These are phyloP conservation scores for Colletotrichum phormii DNA, from an alignment of 2,329 filamentous ascomycete species.

Conservation along the genomic window DNA sequence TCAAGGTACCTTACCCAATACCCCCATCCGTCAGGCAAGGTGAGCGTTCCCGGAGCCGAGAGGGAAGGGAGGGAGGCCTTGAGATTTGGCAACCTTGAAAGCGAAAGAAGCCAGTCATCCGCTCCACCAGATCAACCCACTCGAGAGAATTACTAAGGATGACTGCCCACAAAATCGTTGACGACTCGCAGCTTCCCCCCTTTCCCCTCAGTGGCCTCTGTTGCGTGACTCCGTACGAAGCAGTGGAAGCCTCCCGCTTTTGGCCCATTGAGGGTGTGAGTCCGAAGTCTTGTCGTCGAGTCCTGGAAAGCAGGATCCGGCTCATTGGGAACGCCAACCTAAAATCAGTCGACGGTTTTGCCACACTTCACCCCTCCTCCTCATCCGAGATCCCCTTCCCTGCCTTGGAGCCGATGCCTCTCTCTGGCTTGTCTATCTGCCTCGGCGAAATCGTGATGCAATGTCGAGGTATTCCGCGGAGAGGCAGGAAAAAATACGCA, in stretches of 20 bases:
- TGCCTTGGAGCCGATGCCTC: neutral
- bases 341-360: neutral
- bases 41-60: neutral
- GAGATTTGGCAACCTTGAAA: neutral
- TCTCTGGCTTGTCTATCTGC: neutral
- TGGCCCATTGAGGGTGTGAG: neutral
- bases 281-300: neutral
- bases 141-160: neutral
- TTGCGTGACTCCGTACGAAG: neutral
- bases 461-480: neutral
- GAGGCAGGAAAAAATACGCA: neutral
- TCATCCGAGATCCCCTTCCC: neutral
- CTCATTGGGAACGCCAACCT: slow-evolving; percentile 26
- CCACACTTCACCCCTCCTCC: neutral
- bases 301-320: slow-evolving; percentile 10
- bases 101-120: neutral
- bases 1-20: neutral
- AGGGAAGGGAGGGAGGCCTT: neutral
- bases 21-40: neutral
- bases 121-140: neutral
- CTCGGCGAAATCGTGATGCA: neutral
- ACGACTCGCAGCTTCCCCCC: neutral
- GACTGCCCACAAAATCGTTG: neutral
- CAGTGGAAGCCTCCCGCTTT: neutral
- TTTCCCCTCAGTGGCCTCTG: neutral